Evolutionary conservation across 305 asterid genomes (phyloP).

Genomic region (Vinca major): DNA sequence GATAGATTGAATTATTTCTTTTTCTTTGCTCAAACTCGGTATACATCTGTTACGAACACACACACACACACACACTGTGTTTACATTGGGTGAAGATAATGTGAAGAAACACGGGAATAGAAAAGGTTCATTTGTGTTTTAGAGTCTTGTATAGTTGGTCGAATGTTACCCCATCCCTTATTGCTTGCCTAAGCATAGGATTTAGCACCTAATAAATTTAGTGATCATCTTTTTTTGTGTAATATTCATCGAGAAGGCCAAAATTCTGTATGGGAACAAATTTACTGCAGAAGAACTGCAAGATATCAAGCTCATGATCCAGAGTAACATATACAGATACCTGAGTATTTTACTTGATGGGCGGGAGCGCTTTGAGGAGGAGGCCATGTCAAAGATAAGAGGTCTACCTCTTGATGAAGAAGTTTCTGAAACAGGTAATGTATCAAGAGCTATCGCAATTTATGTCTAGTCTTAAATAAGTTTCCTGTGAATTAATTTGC

Average conservation of each 20-base stretch:
- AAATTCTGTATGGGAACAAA: constrained; percentile 66
- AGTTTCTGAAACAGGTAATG: constrained; percentile 20
- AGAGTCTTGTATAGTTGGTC: not conserved
- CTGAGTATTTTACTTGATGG: constrained; percentile 91
- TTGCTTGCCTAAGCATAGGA: not conserved
- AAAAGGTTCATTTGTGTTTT: not conserved
- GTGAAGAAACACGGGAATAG: not conserved
- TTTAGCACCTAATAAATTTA: not conserved
- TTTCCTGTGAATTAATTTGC: not conserved
- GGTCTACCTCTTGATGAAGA: constrained; percentile 26
- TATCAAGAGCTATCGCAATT: not conserved
- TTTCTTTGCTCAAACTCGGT: not conserved
- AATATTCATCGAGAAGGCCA: constrained; percentile 47
- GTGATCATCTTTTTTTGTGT: not conserved
- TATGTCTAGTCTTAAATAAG: not conserved
- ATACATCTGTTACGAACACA: not conserved
- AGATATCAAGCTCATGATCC: constrained; percentile 94
- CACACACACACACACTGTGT: not conserved
- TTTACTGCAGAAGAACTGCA: constrained; percentile 72
- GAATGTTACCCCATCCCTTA: not conserved
- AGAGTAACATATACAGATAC: constrained; percentile 85
- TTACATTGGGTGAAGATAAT: not conserved
- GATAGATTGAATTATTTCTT: not conserved
- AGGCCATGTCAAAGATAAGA: constrained; percentile 40
- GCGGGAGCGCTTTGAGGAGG: constrained; percentile 84